Evolutionary conservation across 495 filamentous ascomycete genomes (phyloP).

Genomic region (Talaromyces thailandensis): DNA sequence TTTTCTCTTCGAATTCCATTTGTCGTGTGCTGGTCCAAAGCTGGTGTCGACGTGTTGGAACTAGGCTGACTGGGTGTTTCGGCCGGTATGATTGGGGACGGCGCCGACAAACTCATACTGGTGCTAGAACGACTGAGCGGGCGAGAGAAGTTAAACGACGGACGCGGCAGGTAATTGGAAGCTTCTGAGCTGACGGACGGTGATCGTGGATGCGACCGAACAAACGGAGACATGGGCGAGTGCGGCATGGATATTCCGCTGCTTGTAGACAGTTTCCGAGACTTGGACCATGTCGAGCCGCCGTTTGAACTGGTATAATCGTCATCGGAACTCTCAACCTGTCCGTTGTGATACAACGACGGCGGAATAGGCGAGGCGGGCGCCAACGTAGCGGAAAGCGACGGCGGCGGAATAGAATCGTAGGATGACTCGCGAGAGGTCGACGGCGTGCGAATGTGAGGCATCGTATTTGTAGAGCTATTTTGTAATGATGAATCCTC

Average conservation of each 20-base stretch:
- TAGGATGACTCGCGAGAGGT: conserved; percentile 27
- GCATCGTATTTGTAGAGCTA: neutral
- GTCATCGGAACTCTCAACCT: conserved; percentile 55
- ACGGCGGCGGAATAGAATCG: conserved; percentile 39
- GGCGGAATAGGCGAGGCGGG: conserved; percentile 52
- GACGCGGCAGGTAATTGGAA: conserved; percentile 53
- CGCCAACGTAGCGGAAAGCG: conserved; percentile 38
- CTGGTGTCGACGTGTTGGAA: neutral
- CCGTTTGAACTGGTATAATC: conserved; percentile 44
- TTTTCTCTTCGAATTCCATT: conserved; percentile 17
- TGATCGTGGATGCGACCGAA: conserved; percentile 52
- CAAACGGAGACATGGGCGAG: conserved; percentile 55
- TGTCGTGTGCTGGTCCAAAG: conserved; percentile 14
- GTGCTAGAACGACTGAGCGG: conserved; percentile 71
- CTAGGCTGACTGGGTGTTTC: conserved; percentile 11
- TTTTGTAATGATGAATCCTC: conserved; percentile 13
- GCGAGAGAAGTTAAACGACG: conserved; percentile 87
- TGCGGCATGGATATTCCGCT: conserved; percentile 53
- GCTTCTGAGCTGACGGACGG: conserved; percentile 77
- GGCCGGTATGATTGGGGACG: conserved; percentile 15
- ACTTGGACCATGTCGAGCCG: conserved; percentile 43
- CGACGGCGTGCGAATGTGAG: conserved; percentile 2
- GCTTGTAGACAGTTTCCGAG: conserved; percentile 55
- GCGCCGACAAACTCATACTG: conserved; percentile 46
- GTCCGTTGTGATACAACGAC: conserved; percentile 38